Base-by-base conservation (phyloP, 2,329 filamentous ascomycete species). In the Fusarium sp. region DNA sequence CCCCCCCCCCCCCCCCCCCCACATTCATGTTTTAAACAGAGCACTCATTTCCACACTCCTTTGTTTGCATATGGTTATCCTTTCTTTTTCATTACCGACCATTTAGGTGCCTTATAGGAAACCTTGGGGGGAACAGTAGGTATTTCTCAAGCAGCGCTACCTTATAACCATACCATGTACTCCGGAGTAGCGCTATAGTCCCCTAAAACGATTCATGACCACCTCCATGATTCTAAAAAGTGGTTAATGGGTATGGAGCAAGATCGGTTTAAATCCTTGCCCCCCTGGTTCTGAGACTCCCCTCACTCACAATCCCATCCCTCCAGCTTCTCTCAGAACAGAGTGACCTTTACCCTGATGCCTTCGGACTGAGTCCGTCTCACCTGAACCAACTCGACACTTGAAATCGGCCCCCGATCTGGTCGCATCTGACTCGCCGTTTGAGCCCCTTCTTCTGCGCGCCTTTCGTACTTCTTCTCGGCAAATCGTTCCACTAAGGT, bases 371-470 rank as follows among this genome's bases (percentile, higher is more conserved):
- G 49, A 60, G 69, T 67, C 64, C 59, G 57, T 71, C 68, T 59
- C 66, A 59, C 70, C 71, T 71, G 66, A 48, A 44, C 60, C 68
- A 66, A 73, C 71, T 71, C 66, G 61, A 72, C 66, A 69, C 41
- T 61, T 72, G 59, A 59, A 72, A 63, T 75, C 60, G 68, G 71
- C 51, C 68, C 60, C 73, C 64, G 65, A 75, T 74, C 67, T 63
- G 62, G 74, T 59, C 64, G 63, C 57, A 59, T 70, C 66, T 70
- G 74, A 69, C 74, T 75, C 75, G 76, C 67, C 56, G 55, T 66
- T 44, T 54, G 66, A 68, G 64, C 67, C 26, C 67, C 28, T 69
- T 58, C n/a, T 70, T 77, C 66, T 71, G 65, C 66, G 75, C 70
- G 56, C 61, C 61, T 62, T 51, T 56, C 41, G 54, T 66, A 45